phyloP scores from a whole-genome alignment of 768 basidiomycete species.

The Naganishia vishniacii region DNA sequence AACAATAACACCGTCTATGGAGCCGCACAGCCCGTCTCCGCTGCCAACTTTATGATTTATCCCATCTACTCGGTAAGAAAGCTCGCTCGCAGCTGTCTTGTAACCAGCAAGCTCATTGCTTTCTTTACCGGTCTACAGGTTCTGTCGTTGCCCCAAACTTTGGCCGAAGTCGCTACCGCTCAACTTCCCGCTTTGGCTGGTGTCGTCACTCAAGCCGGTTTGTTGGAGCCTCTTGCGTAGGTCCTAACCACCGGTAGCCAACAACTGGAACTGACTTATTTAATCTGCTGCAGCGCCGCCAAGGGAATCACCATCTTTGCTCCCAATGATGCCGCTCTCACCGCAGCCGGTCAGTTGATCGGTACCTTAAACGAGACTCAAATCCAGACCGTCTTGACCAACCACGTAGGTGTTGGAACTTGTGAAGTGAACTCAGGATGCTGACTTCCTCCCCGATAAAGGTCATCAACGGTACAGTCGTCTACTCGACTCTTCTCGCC shows the following conservation, averaged over 20 bases:
- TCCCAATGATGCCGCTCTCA: constrained; percentile 58
- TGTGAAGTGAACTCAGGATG: not conserved
- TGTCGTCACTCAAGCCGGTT: constrained; percentile 44
- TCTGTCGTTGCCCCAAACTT: constrained; percentile 55
- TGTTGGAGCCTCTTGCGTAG: constrained; percentile 49
- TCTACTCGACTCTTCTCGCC: constrained; percentile 58
- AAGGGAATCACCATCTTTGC: constrained; percentile 65
- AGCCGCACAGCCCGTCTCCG: constrained; percentile 30
- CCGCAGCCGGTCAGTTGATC: constrained; percentile 46
- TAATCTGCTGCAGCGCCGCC: constrained; percentile 33
- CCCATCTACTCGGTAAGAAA: constrained; percentile 31
- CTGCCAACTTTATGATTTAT: constrained; percentile 45
- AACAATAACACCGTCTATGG: constrained; percentile 51
- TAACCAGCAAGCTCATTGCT: too few relatives aligned
- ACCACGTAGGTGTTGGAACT: constrained; percentile 55
- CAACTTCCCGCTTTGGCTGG: constrained; percentile 53
- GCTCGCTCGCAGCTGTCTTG: too few relatives aligned
- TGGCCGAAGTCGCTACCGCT: constrained; percentile 51
- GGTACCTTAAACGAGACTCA: constrained; percentile 54
- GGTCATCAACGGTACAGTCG: constrained; percentile 64
- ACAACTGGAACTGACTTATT: too few relatives aligned
- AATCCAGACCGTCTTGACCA: constrained; percentile 53
- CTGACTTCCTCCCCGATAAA: constrained; percentile 33
- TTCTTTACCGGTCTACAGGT: constrained; percentile 38
- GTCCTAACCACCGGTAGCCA: too few relatives aligned